Base-by-base conservation (phyloP, 345 rosid genomes). In the Limnanthes douglasii region DNA sequence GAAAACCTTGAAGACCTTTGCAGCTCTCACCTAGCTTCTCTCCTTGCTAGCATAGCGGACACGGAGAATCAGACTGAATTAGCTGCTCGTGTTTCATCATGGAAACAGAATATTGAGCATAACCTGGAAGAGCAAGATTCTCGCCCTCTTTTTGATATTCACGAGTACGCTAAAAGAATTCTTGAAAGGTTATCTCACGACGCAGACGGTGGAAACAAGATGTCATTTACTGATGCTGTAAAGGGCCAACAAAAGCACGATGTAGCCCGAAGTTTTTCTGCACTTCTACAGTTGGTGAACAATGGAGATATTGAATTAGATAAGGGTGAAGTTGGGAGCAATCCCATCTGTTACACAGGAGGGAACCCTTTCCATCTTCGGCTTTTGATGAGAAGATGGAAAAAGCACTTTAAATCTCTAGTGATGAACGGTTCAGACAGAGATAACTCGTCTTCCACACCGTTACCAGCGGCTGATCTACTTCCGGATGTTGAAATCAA, bases 271-370 rank as follows among this genome's bases (percentile, higher is more conserved):
- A 43, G 80, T 15, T 92, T 92, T 64, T 85, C 96, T 3, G 94
- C 93, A 2, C 92, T 90, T 47, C 99, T 90, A 48, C 98, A 90
- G 57, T 64, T 90, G 92, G 94, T 85, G 56, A 92, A 92, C 61
- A 81, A 81, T 54, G 78, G 80, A 60, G 94, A 81, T 25, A 72
- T 90, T 42, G 68, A 60, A 46, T 60, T 92, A 44, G 80, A 78
- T 17, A 66, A 58, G 51, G 56, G 64, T 24, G 73, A 62, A 20
- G 45, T 16, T 27, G 35, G 11, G n/a, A 42, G 55, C 0, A 50
- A 64, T 27, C 45, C 93, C 6, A 20, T 57, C 32, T 90, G 99
- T 57, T 75, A 67, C 43, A 63, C 99, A 4, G 80, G 76, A 11
- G 55, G 13, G 22, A 80, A 73, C 38, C 94, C 96, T 23, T 92